Base-by-base conservation (phyloP, 192 early-diverging fungal genomes). In the Entophlyctis helioformis region DNA sequence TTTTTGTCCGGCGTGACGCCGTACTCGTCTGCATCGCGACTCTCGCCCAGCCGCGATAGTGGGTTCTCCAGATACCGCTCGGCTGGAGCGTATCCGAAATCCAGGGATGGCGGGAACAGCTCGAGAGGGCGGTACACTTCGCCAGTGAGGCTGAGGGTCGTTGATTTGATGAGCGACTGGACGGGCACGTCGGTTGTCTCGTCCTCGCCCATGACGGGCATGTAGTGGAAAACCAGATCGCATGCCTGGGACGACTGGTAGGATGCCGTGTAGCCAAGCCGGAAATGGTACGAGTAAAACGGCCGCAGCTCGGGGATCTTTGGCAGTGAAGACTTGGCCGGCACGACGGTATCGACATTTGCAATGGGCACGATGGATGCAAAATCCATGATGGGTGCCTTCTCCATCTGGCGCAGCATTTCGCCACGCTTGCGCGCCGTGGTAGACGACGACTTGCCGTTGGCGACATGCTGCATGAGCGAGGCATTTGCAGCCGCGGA, bases 211-310 rank as follows among this genome's bases (percentile, higher is more conserved):
- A 69, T 74, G 28, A 76, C 52, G 10, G 68, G 72, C 50, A 62
- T 65, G 47, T 75, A 73, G 42, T 63, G 62, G 40, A 74, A 69
- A 16, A 57, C 28, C 28, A 75, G 33, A 27, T 55, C 47, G 0
- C 72, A 72, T 26, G 60, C 58, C 39, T 62, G 65, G 46, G 49
- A 54, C 11, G 57, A 43, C 48, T 68, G 63, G 42, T 76, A 75
- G 38, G 59, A 54, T 44, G 50, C 57, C 2, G 53, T 42, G 37
- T 70, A 77, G 0, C 72, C 72, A 2, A 77, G 20, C 39, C 60
- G 51, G 41, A 77, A 67, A 42, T 71, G 71, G 48, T 71, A 77
- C 1, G 71, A 74, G 37, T 64, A 64, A 36, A 77, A 71, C 12
- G 74, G 69, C 5, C 66, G 62, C 28, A 76, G 44, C 24, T 66